phyloP scores from a whole-genome alignment of 75 land plant genomes.

The Pinus albicaulis region DNA sequence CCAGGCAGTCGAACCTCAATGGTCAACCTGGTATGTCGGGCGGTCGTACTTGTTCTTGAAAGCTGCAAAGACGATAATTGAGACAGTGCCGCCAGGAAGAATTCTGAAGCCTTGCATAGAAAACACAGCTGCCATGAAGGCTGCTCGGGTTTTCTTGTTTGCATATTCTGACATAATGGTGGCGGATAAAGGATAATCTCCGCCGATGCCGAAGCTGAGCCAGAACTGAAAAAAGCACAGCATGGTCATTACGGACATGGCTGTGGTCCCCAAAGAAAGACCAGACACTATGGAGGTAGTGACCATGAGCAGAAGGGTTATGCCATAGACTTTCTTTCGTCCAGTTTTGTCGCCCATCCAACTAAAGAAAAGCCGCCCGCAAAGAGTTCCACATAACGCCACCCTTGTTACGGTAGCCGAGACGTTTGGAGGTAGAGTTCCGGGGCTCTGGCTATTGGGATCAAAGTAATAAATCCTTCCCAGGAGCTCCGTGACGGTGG shows the following conservation, averaged over 20 bases:
- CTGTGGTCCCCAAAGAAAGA: constrained; percentile 36
- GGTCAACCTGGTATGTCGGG: constrained; percentile 22
- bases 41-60: constrained; percentile 15
- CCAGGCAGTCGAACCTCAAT: constrained; percentile 19
- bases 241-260: constrained; percentile 54
- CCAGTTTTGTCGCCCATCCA: constrained; percentile 37
- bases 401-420: constrained; percentile 23
- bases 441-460: not conserved
- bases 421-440: constrained; percentile 26
- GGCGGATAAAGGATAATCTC: constrained; percentile 18
- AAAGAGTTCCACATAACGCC: constrained; percentile 35
- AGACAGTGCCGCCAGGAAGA: constrained; percentile 24
- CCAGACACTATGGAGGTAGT: constrained; percentile 23
- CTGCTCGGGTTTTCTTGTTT: constrained; percentile 40
- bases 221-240: constrained; percentile 61
- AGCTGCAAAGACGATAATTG: constrained; percentile 30
- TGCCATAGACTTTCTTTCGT: constrained; percentile 33
- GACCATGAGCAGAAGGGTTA: constrained; percentile 31
- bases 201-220: constrained; percentile 35
- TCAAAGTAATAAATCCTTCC: constrained; percentile 48
- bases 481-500: constrained; percentile 36
- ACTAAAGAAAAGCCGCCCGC: constrained; percentile 44
- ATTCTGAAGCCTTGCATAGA: constrained; percentile 43
- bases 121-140: constrained; percentile 46
- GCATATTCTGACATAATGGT: constrained; percentile 44